A percentile compares a stretch with the other conserved stretches of the same genome.
phyloP scores from a whole-genome alignment of 768 basidiomycete species.

The Suillus weaverae region DNA sequence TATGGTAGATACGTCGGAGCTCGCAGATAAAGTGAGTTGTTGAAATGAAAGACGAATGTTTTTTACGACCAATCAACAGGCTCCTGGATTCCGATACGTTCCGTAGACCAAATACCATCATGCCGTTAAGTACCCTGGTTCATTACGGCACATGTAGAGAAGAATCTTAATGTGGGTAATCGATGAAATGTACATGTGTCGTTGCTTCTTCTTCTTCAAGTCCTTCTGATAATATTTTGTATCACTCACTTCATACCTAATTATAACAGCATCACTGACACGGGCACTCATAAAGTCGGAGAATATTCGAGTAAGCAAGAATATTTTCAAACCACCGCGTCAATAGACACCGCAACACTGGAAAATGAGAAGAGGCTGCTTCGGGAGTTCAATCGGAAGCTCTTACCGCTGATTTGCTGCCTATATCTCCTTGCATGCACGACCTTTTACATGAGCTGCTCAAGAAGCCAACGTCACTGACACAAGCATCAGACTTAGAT shows the following conservation, averaged over 20 bases:
- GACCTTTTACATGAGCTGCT: background rate
- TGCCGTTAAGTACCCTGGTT: background rate
- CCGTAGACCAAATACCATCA: conserved; percentile 14
- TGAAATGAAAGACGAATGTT: background rate
- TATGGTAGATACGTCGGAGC: conserved; percentile 59
- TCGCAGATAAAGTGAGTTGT: conserved; percentile 60
- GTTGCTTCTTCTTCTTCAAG: background rate
- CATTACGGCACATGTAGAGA: background rate
- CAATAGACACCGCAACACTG: background rate
- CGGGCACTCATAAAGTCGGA: too few relatives aligned
- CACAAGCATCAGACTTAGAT: conserved; percentile 43
- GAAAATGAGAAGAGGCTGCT: conserved; percentile 50
- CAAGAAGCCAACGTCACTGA: background rate
- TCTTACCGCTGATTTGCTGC: conserved; percentile 60
- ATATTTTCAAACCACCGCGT: background rate
- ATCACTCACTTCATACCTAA: background rate
- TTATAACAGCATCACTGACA: background rate
- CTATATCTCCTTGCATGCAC: conserved; percentile 67
- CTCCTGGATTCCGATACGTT: conserved; percentile 61
- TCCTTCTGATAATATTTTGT: background rate
- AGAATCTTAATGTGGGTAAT: background rate
- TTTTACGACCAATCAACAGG: conserved; percentile 34
- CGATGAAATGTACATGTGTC: background rate
- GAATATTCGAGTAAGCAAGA: background rate
- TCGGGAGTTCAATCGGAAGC: conserved; percentile 57